Evolutionary conservation across 148 eudicot genomes (phyloP), one percentile per base, ranked within the genome.

Genomic region (Silene uniflora): DNA sequence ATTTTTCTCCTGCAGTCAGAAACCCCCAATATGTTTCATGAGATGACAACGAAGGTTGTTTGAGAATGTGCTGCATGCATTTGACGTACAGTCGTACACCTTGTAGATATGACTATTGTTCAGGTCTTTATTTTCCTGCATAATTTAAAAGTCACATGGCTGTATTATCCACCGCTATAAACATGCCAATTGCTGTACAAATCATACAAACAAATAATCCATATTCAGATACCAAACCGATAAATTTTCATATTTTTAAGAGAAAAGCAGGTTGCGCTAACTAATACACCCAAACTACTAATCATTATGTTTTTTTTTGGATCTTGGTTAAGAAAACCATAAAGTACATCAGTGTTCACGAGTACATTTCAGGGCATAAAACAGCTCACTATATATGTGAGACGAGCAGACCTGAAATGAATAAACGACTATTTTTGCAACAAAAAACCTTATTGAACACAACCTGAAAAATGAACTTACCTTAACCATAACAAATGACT

Each of bases 121-220:
- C 12, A 52, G 56, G 56, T 7, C 17, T 39, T 39, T 52, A 52
- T 52, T 52, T 52, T 52, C 17, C 5, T 52, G 56, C 56, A 52
- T 52, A 52, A 52, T 52, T 16, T 5, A 52, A 18, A 52, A 2
- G 56, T 52, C 17, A 13, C 56, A 52, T 47, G 52, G 52, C 10
- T 47, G 10, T 8, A 6, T 47, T 8, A 47, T 47, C 12, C 12
- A 47, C 6, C 8, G 52, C 52, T 8, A 12, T 47, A 12, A 8
- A 47, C 12, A n/a, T 54, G 96, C 84, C 71, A 92, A 81, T 46
- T 97, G 98, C 98, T 95, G 85, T 81, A 84, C 70, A 79, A 67
- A 69, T 42, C 10, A 73, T 17, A 11, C 39, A 73, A 64, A 54
- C 54, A 62, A 35, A 23, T 7, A 47, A 62, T 67, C 62, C 16